phyloP scores from a whole-genome alignment of 352 stramenopile genomes.

The Pythium sukuiense region DNA sequence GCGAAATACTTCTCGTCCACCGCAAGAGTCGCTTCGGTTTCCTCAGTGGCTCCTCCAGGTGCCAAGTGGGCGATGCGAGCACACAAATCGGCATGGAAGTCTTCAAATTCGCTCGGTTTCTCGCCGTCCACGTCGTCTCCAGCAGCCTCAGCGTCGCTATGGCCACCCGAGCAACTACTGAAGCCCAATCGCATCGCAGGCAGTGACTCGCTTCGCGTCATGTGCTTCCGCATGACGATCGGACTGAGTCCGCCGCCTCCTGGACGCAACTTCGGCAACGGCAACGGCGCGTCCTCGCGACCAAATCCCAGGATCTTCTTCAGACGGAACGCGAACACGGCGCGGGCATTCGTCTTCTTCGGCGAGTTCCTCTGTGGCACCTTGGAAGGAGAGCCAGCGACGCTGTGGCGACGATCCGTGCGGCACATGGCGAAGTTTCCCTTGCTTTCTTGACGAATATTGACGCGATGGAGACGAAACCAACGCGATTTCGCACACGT shows the following conservation, averaged over 20 bases:
- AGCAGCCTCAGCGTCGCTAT: background rate
- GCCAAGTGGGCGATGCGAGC: background rate
- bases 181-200: background rate
- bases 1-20: background rate
- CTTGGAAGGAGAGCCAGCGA: constrained; percentile 4
- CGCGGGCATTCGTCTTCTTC: constrained; percentile 15
- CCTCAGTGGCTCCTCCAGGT: background rate
- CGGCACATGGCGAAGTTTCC: background rate
- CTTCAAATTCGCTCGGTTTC: background rate
- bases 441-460: background rate
- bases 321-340: constrained; percentile 9
- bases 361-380: constrained; percentile 9
- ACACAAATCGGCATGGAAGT: background rate
- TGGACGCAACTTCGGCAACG: background rate
- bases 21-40: background rate
- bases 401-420: background rate
- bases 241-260: constrained; percentile 8
- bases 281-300: background rate
- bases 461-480: background rate
- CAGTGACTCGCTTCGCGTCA: constrained; percentile 9
- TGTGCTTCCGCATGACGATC: constrained; percentile 5
- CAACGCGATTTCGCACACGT: background rate
- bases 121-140: background rate
- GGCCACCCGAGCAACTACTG: background rate
- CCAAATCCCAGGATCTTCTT: constrained; percentile 7